phyloP scores from a whole-genome alignment of 805 yeast genomes.

The Barnettozyma sp. region DNA sequence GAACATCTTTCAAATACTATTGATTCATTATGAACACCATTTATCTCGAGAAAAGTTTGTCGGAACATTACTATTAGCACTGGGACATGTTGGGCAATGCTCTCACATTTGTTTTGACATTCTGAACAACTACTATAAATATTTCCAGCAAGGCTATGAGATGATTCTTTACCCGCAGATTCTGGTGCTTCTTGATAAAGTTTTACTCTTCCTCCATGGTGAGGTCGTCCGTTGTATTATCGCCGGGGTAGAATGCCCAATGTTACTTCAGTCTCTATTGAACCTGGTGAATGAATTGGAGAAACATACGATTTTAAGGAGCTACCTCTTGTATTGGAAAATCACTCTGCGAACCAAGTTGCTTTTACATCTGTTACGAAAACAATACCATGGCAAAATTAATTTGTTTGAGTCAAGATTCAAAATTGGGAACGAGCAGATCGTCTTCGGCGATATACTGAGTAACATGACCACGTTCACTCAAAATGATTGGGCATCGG shows the following conservation, averaged over 20 bases:
- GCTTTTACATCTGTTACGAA: constrained; percentile 14
- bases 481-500: constrained; percentile 5
- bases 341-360: constrained; percentile 10
- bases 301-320: constrained; percentile 12
- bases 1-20: constrained; percentile 5
- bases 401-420: constrained; percentile 9
- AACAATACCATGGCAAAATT: constrained; percentile 12
- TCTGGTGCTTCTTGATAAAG: constrained; percentile 14
- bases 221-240: constrained; percentile 11
- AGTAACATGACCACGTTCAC: constrained; percentile 6
- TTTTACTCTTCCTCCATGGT: constrained; percentile 5
- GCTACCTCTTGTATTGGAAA: constrained; percentile 20
- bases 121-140: constrained; percentile 14
- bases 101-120: constrained; percentile 17
- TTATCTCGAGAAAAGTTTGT: constrained; percentile 9
- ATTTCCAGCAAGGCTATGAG: constrained; percentile 20
- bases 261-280: constrained; percentile 1
- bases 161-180: constrained; percentile 12
- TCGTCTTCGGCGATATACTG: constrained; percentile 12
- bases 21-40: constrained; percentile 18
- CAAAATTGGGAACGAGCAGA: constrained; percentile 7
- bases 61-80: constrained; percentile 2
- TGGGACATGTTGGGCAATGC: constrained; percentile 6
- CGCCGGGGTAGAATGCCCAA: not conserved
- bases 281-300: constrained; percentile 19